These are phyloP conservation scores for Sporisorium reilianum DNA, from an alignment of 1,284 basidiomycete genomes.

Conservation along the genomic window DNA sequence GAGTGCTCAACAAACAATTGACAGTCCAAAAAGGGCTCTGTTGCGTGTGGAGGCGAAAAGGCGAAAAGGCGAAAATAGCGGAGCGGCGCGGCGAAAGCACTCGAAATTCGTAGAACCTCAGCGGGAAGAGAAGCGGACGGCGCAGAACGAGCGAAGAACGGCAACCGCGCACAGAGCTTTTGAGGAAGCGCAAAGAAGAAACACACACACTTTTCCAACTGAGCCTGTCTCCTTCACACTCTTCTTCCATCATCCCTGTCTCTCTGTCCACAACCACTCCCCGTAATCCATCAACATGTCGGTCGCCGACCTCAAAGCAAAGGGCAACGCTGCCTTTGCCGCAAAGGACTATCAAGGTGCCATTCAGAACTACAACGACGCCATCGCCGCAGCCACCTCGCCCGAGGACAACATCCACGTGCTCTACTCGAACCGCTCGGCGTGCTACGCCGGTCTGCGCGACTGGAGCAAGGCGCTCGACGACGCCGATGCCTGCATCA, in stretches of 20 bases:
- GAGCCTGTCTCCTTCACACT: neutral
- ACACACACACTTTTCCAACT: conserved; percentile 3
- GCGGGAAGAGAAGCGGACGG: neutral
- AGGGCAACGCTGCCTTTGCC: conserved; percentile 68
- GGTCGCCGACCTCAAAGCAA: conserved; percentile 66
- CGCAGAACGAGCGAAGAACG: conserved; percentile 1
- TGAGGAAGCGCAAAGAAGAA: conserved; percentile 1
- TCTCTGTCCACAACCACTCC: neutral
- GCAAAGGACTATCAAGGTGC: conserved; percentile 65
- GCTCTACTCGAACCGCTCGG: conserved; percentile 92
- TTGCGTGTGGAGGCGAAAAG: conserved; percentile 37
- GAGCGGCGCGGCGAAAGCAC: conserved; percentile 35
- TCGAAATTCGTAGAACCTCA: conserved; percentile 39
- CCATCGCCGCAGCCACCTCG: conserved; percentile 65
- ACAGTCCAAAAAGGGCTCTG: neutral
- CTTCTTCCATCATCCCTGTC: neutral
- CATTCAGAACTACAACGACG: conserved; percentile 64
- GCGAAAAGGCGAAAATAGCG: too few relatives aligned
- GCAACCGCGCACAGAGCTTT: neutral
- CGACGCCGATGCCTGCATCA: conserved; percentile 85
- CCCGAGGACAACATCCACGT: conserved; percentile 75
- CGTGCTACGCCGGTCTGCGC: conserved; percentile 85
- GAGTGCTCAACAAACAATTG: conserved; percentile 3
- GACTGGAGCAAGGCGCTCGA: conserved; percentile 82
- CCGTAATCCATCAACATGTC: conserved; percentile 54